A percentile compares a stretch with the other conserved stretches of the same genome.
Conservation (phyloP, 2,329 filamentous ascomycete genomes). For the Xylariaceae sp. region DNA sequence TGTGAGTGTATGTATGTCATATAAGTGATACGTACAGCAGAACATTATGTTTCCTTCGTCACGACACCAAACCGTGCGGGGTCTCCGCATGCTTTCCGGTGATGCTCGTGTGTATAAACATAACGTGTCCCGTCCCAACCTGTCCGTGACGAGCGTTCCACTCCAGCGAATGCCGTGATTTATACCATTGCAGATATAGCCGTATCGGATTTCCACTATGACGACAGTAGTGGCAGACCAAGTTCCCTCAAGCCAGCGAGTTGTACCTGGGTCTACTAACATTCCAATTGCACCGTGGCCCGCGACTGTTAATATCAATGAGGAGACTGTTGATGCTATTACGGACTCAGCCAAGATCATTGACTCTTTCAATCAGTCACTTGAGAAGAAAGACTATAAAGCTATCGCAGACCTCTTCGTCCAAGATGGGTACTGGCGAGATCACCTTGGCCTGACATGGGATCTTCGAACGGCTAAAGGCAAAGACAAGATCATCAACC, state of each 20-base stretch:
- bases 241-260: constrained; percentile 38
- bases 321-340: constrained; percentile 43
- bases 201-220: constrained; percentile 16
- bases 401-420: constrained; percentile 52
- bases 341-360: constrained; percentile 46
- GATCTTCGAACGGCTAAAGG: constrained; percentile 60
- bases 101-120: constrained; percentile 11
- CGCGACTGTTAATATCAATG: constrained; percentile 36
- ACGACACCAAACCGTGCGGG: constrained; percentile 20
- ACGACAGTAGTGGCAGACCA: constrained; percentile 11
- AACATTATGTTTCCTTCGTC: too few relatives aligned
- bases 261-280: constrained; percentile 45
- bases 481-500: constrained; percentile 45
- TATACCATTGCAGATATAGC: background rate
- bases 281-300: constrained; percentile 51
- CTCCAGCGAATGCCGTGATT: background rate
- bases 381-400: constrained; percentile 43
- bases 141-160: background rate
- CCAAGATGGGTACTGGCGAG: constrained; percentile 61
- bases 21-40: too few relatives aligned
- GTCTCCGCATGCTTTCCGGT: constrained; percentile 5
- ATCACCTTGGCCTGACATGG: constrained; percentile 63
- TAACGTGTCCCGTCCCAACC: background rate
- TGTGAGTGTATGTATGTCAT: too few relatives aligned
- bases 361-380: constrained; percentile 45